Evolutionary conservation across 305 asterid genomes (phyloP), one percentile per base, ranked within the genome.

Genomic region (Lippia alba): DNA sequence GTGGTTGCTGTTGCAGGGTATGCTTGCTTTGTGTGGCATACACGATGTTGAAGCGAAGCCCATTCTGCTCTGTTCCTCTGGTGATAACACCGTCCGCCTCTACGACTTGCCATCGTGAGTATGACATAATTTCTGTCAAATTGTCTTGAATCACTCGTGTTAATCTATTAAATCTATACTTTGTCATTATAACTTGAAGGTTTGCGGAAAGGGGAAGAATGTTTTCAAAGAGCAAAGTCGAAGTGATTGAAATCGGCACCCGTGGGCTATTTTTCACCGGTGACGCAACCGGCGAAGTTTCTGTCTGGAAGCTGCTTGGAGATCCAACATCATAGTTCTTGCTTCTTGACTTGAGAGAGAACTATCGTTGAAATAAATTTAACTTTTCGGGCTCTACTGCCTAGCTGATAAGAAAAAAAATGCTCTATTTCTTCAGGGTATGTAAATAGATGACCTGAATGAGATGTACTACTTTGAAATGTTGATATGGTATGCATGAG

Each of bases 191-290:
- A 5, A 9, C 30, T 20, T 32, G 12, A 24, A 80, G 81, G 50
- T 73, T 76, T 17, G n/a, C 19, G n/a, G 82, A 80, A 51, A 74
- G 80, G 46, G 85, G 82, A 8, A 61, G 78, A 30, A 76, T 80
- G 39, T 70, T 73, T 30, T 74, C 85, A 5, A 74, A 64, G 59
- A 14, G 49, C 0, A 12, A 58, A 56, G 74, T 73, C 6, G 30
- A 61, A 40, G 74, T 69, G 58, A 70, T 86, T 58, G 67, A 66
- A 53, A 58, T 39, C 7, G 91, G 84, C 2, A 8, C 34, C 30
- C 75, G 66, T 0, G 87, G 89, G 15, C 78, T 80, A 7, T 85
- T 88, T 61, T 90, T 88, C 59, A 79, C 82, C 0, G 96, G 96
- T 3, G 96, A 86, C 73, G 82, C 78, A 16, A 67, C 70, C 0